Conservation (phyloP, 768 basidiomycete species). For the Cystofilobasidium bisporidii region DNA sequence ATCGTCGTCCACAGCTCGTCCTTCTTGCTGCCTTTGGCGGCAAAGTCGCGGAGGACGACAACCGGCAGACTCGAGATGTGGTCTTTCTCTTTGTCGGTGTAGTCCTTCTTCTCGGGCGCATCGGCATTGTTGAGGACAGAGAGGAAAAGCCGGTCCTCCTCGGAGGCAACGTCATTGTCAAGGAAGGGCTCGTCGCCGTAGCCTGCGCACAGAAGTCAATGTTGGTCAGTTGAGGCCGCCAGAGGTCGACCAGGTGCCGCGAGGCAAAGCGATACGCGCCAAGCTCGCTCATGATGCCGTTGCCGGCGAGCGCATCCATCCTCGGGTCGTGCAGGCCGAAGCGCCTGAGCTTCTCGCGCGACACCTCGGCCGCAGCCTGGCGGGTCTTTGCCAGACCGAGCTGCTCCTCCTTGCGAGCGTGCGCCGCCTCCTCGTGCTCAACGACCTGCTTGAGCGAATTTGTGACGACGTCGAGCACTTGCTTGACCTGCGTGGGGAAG, state of each 20-base stretch:
- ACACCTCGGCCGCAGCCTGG: slow-evolving; percentile 31
- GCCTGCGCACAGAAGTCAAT: not conserved
- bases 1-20: slow-evolving; percentile 67
- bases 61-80: slow-evolving; percentile 63
- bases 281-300: slow-evolving; percentile 74
- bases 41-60: slow-evolving; percentile 75
- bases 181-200: slow-evolving; percentile 21
- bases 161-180: slow-evolving; percentile 33
- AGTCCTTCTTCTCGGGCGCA: slow-evolving; percentile 24
- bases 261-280: slow-evolving; percentile 41
- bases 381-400: slow-evolving; percentile 12
- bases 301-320: slow-evolving; percentile 73
- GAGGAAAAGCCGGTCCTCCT: slow-evolving; percentile 34
- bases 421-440: slow-evolving; percentile 41
- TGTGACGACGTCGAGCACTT: slow-evolving; percentile 66
- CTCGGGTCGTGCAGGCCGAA: slow-evolving; percentile 80
- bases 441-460: slow-evolving; percentile 58
- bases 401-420: not conserved
- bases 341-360: slow-evolving; percentile 46
- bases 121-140: slow-evolving; percentile 10
- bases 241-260: not conserved
- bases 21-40: slow-evolving; percentile 45
- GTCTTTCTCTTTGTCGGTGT: slow-evolving; percentile 37
- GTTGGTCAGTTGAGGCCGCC: not conserved
- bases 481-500: slow-evolving; percentile 14